Percentiles rank a stretch among this genome's conserved stretches.
Evolutionary conservation across 495 filamentous ascomycete species (phyloP).

Genomic region (Emericellopsis terricola): DNA sequence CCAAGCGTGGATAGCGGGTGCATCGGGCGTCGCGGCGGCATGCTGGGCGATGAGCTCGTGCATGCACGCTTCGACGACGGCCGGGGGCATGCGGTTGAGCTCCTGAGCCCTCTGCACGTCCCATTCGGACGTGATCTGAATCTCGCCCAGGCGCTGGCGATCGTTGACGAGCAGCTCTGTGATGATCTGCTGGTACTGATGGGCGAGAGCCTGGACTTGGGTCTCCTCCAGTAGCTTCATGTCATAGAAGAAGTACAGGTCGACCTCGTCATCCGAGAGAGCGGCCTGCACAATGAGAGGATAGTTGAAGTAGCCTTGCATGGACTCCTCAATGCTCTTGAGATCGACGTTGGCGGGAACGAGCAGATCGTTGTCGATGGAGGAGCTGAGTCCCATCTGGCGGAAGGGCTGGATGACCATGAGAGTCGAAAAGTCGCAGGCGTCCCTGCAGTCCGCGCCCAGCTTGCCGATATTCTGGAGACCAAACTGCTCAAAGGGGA

Average conservation of each 20-base stretch:
- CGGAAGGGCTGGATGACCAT: slow-evolving; percentile 17
- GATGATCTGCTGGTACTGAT: neutral
- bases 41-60: slow-evolving; percentile 1
- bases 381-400: neutral
- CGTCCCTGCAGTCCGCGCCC: slow-evolving; percentile 9
- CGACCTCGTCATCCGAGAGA: neutral
- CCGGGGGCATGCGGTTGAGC: neutral
- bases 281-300: slow-evolving; percentile 1
- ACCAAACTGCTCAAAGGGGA: neutral
- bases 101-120: neutral
- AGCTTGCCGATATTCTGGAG: slow-evolving; percentile 7
- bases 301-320: slow-evolving; percentile 1
- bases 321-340: neutral
- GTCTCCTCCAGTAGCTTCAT: neutral
- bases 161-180: neutral
- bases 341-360: neutral
- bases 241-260: neutral
- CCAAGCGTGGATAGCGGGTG: slow-evolving; percentile 13
- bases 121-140: neutral
- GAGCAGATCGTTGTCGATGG: neutral
- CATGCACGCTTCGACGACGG: neutral
- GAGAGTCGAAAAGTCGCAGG: slow-evolving; percentile 21
- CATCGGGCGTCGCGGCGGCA: no score
- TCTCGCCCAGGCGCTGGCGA: neutral
- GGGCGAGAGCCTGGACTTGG: neutral